Evolutionary conservation across 441 rosid species (phyloP).

Genomic region (Isatis lusitanica): DNA sequence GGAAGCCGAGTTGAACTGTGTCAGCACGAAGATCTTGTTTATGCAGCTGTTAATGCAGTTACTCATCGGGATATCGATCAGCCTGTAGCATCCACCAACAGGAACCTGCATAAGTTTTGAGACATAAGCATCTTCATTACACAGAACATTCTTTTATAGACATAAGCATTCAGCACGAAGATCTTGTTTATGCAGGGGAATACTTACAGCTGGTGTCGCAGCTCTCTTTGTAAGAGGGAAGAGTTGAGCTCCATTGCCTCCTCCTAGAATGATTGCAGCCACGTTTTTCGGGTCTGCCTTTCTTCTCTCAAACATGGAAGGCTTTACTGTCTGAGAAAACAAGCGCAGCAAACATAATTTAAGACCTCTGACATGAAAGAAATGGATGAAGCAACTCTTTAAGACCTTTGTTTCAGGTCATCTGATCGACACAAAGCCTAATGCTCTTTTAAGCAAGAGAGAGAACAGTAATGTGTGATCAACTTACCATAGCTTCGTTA

Average conservation of each 20-base stretch:
- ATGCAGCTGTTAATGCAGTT: conserved; percentile 91
- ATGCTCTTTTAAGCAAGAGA: conserved; percentile 2
- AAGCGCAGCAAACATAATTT: neutral
- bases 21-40: conserved; percentile 85
- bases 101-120: conserved; percentile 61
- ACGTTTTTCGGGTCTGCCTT: conserved; percentile 78
- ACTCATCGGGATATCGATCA: conserved; percentile 98
- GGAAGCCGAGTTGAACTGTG: conserved; percentile 91
- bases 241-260: conserved; percentile 88
- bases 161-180: neutral
- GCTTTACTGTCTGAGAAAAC: conserved; percentile 47
- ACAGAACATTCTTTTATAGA: neutral
- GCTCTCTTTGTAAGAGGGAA: conserved; percentile 88
- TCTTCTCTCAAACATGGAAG: conserved; percentile 51
- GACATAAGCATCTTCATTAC: neutral
- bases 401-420: neutral
- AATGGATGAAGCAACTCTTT: neutral
- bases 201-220: conserved; percentile 92
- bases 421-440: neutral
- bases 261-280: conserved; percentile 88
- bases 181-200: too few species aligned
- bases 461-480: conserved; percentile 1
- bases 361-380: conserved; percentile 1
- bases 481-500: conserved; percentile 57
- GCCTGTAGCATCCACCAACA: conserved; percentile 87